Percentiles rank a stretch among this genome's conserved stretches.
Evolutionary conservation across 2,329 filamentous ascomycete species (phyloP).

Genomic region (Pseudogymnoascus sp.): DNA sequence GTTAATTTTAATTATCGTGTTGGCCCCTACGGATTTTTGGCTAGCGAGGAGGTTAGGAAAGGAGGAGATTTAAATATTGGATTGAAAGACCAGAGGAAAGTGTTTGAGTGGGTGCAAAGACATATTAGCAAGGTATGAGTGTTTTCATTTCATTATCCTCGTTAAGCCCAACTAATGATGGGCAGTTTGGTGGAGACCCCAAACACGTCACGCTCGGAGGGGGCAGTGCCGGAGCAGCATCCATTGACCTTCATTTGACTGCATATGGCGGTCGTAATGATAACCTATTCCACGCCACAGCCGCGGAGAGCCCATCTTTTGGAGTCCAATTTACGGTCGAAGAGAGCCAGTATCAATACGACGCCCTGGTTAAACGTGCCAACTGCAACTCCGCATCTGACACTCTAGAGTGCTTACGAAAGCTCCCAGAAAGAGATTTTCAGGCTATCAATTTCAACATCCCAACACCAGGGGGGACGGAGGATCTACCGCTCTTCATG

Average conservation of each 20-base stretch:
- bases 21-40: slow-evolving; percentile 64
- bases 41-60: slow-evolving; percentile 42
- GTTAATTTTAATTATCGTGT: slow-evolving; percentile 72
- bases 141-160: neutral
- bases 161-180: neutral
- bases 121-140: slow-evolving; percentile 43
- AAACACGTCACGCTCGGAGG: slow-evolving; percentile 60
- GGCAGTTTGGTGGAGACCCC: slow-evolving; percentile 60
- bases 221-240: slow-evolving; percentile 57
- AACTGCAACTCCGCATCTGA: slow-evolving; percentile 31
- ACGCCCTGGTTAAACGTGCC: slow-evolving; percentile 37
- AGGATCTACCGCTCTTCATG: slow-evolving; percentile 38
- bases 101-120: slow-evolving; percentile 59
- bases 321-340: slow-evolving; percentile 37
- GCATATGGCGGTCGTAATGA: slow-evolving; percentile 42
- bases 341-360: slow-evolving; percentile 44
- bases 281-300: slow-evolving; percentile 42
- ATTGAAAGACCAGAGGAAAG: slow-evolving; percentile 60
- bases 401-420: slow-evolving; percentile 39
- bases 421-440: slow-evolving; percentile 33
- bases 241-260: slow-evolving; percentile 55
- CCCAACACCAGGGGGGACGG: slow-evolving; percentile 27
- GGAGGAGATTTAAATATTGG: slow-evolving; percentile 57
- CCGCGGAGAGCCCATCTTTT: slow-evolving; percentile 44
- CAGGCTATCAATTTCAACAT: slow-evolving; percentile 36